A percentile compares a stretch with the other conserved stretches of the same genome.
These are phyloP conservation scores for Dothiorella sarmentorum DNA, from an alignment of 2,329 filamentous ascomycete genomes.

Conservation along the genomic window DNA sequence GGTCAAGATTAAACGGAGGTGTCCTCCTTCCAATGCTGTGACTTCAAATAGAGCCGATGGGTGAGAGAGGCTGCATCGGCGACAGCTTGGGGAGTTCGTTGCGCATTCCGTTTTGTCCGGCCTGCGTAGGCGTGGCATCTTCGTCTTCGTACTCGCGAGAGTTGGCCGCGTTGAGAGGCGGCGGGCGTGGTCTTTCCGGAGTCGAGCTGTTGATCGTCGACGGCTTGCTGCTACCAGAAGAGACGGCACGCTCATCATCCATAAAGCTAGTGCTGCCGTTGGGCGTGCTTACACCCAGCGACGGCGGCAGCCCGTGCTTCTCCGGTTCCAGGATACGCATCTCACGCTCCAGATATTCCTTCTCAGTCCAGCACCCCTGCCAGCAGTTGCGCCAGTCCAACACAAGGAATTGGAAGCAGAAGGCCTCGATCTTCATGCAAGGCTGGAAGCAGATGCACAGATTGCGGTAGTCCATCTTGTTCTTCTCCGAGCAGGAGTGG, in stretches of 20 bases:
- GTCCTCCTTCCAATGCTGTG: background rate
- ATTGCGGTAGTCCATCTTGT: conserved; percentile 97
- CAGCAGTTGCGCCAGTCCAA: conserved; percentile 96
- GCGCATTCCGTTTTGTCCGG: conserved; percentile 32
- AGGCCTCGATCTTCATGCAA: conserved; percentile 92
- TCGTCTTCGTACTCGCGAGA: conserved; percentile 19
- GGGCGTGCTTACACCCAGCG: conserved; percentile 6
- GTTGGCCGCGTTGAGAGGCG: conserved; percentile 9
- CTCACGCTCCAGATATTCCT: conserved; percentile 70
- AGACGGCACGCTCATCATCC: conserved; percentile 55
- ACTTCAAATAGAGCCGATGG: conserved; percentile 27
- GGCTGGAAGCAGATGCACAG: conserved; percentile 96
- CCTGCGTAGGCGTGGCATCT: conserved; percentile 39
- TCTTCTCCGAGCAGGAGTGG: conserved; percentile 87
- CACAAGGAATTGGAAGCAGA: conserved; percentile 92
- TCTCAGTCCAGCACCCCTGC: conserved; percentile 92
- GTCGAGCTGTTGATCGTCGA: conserved; percentile 32
- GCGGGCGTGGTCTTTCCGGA: conserved; percentile 19
- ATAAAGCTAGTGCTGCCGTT: conserved; percentile 13
- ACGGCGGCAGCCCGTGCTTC: conserved; percentile 10
- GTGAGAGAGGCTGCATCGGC: conserved; percentile 64
- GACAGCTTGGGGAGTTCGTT: conserved; percentile 51
- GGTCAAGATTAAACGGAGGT: background rate
- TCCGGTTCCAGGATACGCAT: conserved; percentile 23
- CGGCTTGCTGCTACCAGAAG: conserved; percentile 58